Conservation (phyloP, 2,329 filamentous ascomycete genomes). For the Sclerotinia minor region DNA sequence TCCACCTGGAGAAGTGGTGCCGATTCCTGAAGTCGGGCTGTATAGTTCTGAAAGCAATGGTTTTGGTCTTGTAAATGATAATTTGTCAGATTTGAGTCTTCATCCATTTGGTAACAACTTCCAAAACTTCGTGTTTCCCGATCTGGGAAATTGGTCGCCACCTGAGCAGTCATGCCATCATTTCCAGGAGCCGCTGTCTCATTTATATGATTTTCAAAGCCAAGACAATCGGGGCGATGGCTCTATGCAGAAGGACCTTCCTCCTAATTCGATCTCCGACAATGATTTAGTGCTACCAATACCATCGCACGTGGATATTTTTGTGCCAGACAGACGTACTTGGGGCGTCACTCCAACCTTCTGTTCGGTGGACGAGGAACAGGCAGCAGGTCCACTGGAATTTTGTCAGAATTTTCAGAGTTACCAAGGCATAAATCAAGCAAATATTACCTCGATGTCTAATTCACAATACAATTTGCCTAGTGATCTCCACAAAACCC, state of each 20-base stretch:
- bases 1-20: neutral
- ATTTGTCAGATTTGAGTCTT: neutral
- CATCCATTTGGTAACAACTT: neutral
- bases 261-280: conserved; percentile 23
- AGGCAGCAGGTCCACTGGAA: neutral
- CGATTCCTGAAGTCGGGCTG: neutral
- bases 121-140: neutral
- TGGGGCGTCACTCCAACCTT: conserved; percentile 31
- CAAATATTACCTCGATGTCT: neutral
- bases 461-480: neutral
- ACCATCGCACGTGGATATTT: conserved; percentile 15
- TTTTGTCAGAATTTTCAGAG: neutral
- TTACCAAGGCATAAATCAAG: neutral
- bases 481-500: neutral
- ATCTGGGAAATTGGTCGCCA: neutral
- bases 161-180: neutral
- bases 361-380: conserved; percentile 7
- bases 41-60: neutral
- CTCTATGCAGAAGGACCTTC: neutral
- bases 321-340: conserved; percentile 24
- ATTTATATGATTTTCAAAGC: neutral
- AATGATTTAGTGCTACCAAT: conserved; percentile 21
- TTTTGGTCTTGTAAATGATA: neutral
- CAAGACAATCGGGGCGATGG: neutral
- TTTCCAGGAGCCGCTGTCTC: neutral